Conservation (phyloP, 176 grass and related monocot genomes). For the Phoenix roebelenii region DNA sequence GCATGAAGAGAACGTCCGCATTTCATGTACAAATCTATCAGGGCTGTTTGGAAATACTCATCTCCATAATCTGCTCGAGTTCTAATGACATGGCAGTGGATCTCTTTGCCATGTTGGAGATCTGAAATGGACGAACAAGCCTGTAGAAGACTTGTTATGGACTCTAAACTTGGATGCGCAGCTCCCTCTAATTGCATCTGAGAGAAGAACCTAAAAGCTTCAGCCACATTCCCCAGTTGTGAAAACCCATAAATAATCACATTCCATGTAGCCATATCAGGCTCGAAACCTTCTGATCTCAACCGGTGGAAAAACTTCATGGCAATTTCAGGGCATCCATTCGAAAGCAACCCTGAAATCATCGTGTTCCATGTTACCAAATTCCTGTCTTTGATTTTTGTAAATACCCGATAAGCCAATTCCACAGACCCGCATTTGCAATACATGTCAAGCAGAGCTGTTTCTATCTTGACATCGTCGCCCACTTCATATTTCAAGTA, state of each 20-base stretch:
- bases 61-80: conserved; percentile 22
- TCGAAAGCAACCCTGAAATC: conserved; percentile 26
- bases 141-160: conserved; percentile 24
- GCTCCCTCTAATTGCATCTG: conserved; percentile 19
- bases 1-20: conserved; percentile 26
- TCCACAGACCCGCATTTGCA: conserved; percentile 15
- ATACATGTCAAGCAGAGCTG: conserved; percentile 30
- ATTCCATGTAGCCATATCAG: conserved; percentile 28
- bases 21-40: conserved; percentile 35
- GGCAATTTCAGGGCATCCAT: background rate
- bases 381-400: conserved; percentile 11
- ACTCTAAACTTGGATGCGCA: conserved; percentile 24
- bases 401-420: conserved; percentile 28
- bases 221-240: conserved; percentile 6
- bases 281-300: conserved; percentile 19
- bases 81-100: conserved; percentile 32
- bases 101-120: conserved; percentile 32
- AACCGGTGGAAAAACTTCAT: conserved; percentile 18
- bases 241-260: conserved; percentile 31
- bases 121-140: conserved; percentile 23
- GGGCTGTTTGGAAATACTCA: conserved; percentile 33
- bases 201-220: conserved; percentile 22
- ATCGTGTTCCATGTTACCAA: conserved; percentile 35
- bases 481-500: conserved; percentile 7
- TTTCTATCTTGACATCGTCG: conserved; percentile 23